A percentile compares a stretch with the other conserved stretches of the same genome.
These are phyloP conservation scores for Deinandra increscens DNA, from an alignment of 129 eudicot genomes.

Conservation along the genomic window DNA sequence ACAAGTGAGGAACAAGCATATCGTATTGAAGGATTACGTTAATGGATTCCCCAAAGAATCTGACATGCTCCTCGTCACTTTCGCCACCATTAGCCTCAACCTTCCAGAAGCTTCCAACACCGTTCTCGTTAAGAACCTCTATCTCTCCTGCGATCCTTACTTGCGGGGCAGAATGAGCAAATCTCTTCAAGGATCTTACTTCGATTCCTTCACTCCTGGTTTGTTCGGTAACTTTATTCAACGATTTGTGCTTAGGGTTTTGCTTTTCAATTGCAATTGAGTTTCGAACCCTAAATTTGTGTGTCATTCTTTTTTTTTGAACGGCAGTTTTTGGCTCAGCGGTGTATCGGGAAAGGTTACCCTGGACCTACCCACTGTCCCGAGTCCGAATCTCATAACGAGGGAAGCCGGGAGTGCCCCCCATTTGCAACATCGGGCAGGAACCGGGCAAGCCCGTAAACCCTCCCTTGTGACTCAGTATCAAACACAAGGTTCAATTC, in stretches of 20 bases:
- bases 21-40: slow-evolving; percentile 32
- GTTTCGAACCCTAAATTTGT: background rate
- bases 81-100: slow-evolving; percentile 17
- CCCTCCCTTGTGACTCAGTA: too few species aligned
- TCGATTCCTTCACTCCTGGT: slow-evolving; percentile 41
- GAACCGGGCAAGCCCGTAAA: too few species aligned
- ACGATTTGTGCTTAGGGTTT: too few species aligned
- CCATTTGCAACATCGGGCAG: too few species aligned
- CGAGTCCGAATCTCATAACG: too few species aligned
- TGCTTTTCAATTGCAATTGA: background rate
- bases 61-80: slow-evolving; percentile 22
- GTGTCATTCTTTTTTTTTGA: too few species aligned
- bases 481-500: too few species aligned
- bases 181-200: slow-evolving; percentile 18
- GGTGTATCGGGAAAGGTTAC: too few species aligned
- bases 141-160: slow-evolving; percentile 41
- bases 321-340: too few species aligned
- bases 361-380: too few species aligned
- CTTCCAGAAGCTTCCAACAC: slow-evolving; percentile 38
- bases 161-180: slow-evolving; percentile 36
- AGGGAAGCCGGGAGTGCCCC: too few species aligned
- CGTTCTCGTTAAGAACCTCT: slow-evolving; percentile 34
- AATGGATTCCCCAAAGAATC: slow-evolving; percentile 46
- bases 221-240: slow-evolving; percentile 31
- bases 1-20: slow-evolving; percentile 29